Conservation (phyloP, 2,329 filamentous ascomycete genomes). For the Coleophoma cylindrospora region DNA sequence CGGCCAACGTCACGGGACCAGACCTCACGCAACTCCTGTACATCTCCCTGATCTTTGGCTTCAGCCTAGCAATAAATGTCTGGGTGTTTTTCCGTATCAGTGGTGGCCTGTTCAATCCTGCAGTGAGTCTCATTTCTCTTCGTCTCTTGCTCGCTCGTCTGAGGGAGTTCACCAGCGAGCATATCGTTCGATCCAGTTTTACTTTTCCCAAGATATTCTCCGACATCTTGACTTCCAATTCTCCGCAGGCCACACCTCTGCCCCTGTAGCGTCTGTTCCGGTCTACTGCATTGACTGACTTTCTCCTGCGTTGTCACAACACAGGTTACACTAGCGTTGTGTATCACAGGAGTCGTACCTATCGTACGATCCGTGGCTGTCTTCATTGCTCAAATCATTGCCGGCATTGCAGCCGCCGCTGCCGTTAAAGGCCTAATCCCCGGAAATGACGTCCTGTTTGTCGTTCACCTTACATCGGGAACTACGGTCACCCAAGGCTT, state of each 20-base stretch:
- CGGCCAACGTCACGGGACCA: constrained; percentile 17
- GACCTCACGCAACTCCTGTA: constrained; percentile 34
- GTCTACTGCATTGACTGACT: background rate
- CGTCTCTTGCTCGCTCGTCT: no score
- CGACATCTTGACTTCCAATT: no score
- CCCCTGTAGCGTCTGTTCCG: no score
- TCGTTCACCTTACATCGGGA: constrained; percentile 31
- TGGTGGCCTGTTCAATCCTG: constrained; percentile 42
- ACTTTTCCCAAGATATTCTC: no score
- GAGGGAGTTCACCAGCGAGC: no score
- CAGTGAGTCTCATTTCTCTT: constrained; percentile 20
- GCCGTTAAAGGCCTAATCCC: constrained; percentile 28
- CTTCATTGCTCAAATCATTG: constrained; percentile 23
- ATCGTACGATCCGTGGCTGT: constrained; percentile 18
- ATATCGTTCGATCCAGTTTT: no score
- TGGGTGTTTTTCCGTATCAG: constrained; percentile 46
- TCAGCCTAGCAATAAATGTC: constrained; percentile 38
- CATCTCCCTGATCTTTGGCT: constrained; percentile 13
- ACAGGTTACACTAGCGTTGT: constrained; percentile 24
- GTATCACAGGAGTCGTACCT: constrained; percentile 21
- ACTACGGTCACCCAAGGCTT: constrained; percentile 34
- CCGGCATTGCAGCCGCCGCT: constrained; percentile 28
- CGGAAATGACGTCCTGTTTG: constrained; percentile 20
- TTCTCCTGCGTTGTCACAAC: background rate
- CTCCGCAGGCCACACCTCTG: no score